These are phyloP conservation scores for Ceratobasidium sp. DNA, from an alignment of 1,284 basidiomycete species.

Conservation along the genomic window DNA sequence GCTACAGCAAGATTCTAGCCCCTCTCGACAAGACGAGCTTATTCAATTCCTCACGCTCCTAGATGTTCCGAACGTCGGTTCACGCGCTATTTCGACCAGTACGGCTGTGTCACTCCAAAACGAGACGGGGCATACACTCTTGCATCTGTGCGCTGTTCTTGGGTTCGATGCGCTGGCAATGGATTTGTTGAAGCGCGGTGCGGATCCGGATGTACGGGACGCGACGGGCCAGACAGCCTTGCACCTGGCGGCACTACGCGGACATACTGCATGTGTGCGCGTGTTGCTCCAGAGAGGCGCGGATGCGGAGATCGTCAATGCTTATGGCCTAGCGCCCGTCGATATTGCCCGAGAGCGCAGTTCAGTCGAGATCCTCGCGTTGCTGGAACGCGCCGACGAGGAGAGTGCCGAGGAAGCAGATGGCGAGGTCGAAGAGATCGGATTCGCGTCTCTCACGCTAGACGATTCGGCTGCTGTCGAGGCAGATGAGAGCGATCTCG, in stretches of 20 bases:
- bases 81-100: conserved; percentile 31
- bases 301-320: conserved; percentile 80
- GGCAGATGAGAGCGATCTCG: conserved; percentile 67
- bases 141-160: conserved; percentile 89
- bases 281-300: conserved; percentile 85
- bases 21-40: conserved; percentile 49
- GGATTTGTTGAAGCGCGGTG: conserved; percentile 79
- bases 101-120: conserved; percentile 49
- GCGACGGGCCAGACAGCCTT: conserved; percentile 92
- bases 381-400: conserved; percentile 57
- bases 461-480: conserved; percentile 56
- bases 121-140: conserved; percentile 81
- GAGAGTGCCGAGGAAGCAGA: conserved; percentile 60
- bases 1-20: background rate
- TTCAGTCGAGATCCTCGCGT: conserved; percentile 61
- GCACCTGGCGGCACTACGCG: conserved; percentile 85
- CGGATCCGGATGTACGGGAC: conserved; percentile 88
- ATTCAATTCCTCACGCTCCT: conserved; percentile 49
- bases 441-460: background rate
- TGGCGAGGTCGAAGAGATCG: conserved; percentile 65
- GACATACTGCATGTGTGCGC: conserved; percentile 74
- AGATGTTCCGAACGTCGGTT: conserved; percentile 46
- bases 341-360: conserved; percentile 77
- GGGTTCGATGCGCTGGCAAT: conserved; percentile 80
- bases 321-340: conserved; percentile 81